phyloP scores from a whole-genome alignment of 83 land plant species.

The Isoetes engelmannii region DNA sequence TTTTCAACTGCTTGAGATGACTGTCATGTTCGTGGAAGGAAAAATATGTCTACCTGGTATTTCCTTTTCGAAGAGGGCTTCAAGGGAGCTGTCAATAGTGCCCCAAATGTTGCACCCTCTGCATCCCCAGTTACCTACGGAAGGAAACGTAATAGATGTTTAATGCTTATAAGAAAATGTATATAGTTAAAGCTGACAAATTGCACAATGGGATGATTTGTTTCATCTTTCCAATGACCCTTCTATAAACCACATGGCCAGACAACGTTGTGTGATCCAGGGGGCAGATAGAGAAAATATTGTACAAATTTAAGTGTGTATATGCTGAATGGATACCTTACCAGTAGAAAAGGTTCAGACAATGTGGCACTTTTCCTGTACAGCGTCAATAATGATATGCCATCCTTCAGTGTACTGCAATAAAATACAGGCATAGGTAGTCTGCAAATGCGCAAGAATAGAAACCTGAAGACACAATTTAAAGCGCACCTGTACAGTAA shows the following conservation, averaged over 20 bases:
- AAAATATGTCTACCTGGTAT: conserved; percentile 39
- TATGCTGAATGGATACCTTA: conserved; percentile 18
- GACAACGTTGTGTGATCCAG: background rate
- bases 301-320: background rate
- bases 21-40: background rate
- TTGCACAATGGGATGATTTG: background rate
- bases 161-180: background rate
- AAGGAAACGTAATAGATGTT: background rate
- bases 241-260: background rate
- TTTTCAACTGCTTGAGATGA: background rate
- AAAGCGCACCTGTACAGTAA: conserved; percentile 47
- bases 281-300: background rate
- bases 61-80: conserved; percentile 43
- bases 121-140: conserved; percentile 61
- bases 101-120: conserved; percentile 67
- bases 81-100: conserved; percentile 58
- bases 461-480: background rate
- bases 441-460: conserved; percentile 11
- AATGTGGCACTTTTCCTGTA: conserved; percentile 60
- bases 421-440: conserved; percentile 2
- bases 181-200: background rate
- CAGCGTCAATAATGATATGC: conserved; percentile 61
- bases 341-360: conserved; percentile 60
- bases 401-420: conserved; percentile 70
- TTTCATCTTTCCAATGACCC: background rate